Evolutionary conservation across 2,329 filamentous ascomycete species (phyloP).

Genomic region (Arachnomyces sp.): DNA sequence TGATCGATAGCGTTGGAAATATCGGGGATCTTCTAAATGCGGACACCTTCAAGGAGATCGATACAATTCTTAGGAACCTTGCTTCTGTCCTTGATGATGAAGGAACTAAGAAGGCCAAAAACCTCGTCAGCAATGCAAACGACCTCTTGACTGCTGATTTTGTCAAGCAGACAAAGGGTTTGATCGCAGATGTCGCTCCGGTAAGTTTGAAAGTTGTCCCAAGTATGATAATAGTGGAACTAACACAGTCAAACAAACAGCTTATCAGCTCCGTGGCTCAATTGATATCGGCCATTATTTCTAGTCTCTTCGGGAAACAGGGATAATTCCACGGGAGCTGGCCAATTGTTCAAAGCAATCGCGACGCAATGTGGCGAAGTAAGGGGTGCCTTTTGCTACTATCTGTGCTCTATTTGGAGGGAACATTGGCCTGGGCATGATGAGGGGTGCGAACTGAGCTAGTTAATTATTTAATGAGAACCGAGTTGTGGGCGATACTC

Average conservation of each 20-base stretch:
- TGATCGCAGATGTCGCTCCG: slow-evolving; percentile 2
- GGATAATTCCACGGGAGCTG: background rate
- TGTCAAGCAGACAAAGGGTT: slow-evolving; percentile 1
- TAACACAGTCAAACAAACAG: background rate
- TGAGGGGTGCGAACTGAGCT: too few relatives aligned
- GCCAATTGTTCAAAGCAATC: too few relatives aligned
- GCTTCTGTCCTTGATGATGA: slow-evolving; percentile 7
- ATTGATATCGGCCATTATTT: slow-evolving; percentile 1
- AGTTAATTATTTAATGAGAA: too few relatives aligned
- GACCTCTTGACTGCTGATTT: slow-evolving; percentile 3
- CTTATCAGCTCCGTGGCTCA: slow-evolving; percentile 1
- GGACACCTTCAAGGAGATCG: slow-evolving; percentile 4
- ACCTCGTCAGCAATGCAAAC: slow-evolving; percentile 3
- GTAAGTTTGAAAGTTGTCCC: background rate
- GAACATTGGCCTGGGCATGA: too few relatives aligned
- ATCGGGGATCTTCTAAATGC: slow-evolving; percentile 5
- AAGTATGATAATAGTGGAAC: background rate
- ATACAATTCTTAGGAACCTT: slow-evolving; percentile 1
- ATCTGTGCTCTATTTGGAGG: too few relatives aligned
- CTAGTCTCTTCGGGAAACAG: background rate
- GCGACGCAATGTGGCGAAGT: too few relatives aligned
- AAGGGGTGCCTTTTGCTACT: too few relatives aligned
- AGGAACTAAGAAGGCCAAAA: slow-evolving; percentile 5
- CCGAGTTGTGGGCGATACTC: too few relatives aligned
- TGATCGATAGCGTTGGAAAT: background rate